These are phyloP conservation scores for Phytophthora litchii DNA, from an alignment of 352 stramenopile species.

Conservation along the genomic window DNA sequence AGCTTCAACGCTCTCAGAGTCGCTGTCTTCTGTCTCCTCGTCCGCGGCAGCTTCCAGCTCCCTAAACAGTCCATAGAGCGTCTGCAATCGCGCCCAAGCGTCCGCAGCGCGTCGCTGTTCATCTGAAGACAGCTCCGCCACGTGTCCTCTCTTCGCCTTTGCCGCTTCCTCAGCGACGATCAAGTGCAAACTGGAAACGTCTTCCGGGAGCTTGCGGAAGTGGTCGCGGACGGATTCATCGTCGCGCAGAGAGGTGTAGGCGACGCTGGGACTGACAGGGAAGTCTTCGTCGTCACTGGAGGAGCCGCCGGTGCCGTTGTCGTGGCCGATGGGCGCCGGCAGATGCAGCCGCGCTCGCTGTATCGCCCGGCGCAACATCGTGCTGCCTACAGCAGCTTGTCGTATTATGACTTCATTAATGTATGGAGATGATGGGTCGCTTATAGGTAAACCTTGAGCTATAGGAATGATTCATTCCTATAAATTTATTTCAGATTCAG, in stretches of 20 bases:
- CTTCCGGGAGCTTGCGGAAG: conserved; percentile 31
- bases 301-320: conserved; percentile 48
- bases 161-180: conserved; percentile 12
- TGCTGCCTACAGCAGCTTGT: conserved; percentile 14
- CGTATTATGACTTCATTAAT: conserved; percentile 8
- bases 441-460: conserved; percentile 6
- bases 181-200: conserved; percentile 37
- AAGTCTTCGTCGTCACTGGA: conserved; percentile 35
- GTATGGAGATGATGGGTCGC: conserved; percentile 9
- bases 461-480: conserved; percentile 17
- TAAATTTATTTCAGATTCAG: no score
- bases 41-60: conserved; percentile 35
- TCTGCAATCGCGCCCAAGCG: conserved; percentile 62
- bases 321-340: conserved; percentile 57
- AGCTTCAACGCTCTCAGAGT: conserved; percentile 21
- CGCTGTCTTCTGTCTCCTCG: conserved; percentile 27
- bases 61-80: conserved; percentile 68
- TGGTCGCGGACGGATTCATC: conserved; percentile 35
- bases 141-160: conserved; percentile 15
- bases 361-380: conserved; percentile 70
- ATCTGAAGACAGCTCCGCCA: conserved; percentile 39
- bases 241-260: conserved; percentile 44
- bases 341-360: conserved; percentile 62
- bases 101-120: conserved; percentile 59
- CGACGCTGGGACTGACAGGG: conserved; percentile 42